Conservation (phyloP, 2,329 filamentous ascomycete species). For the Lecanoromycetidae sp. region DNA sequence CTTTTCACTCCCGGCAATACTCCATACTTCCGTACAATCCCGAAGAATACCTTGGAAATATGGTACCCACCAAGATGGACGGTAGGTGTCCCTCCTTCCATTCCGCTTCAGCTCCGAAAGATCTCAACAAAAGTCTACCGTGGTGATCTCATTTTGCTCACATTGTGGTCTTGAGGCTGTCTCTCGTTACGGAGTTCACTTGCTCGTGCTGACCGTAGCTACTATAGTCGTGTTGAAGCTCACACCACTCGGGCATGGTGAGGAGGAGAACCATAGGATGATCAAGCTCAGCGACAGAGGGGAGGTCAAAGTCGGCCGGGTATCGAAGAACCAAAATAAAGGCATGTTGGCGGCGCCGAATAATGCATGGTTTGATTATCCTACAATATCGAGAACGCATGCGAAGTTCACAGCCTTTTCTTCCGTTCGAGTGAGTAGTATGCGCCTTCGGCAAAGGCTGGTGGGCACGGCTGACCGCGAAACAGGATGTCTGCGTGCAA, state of each 20-base stretch:
- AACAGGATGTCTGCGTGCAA: conserved; percentile 9
- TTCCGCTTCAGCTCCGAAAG: too few relatives aligned
- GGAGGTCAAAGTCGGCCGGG: conserved; percentile 32
- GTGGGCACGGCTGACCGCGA: not conserved
- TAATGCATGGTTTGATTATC: conserved; percentile 59
- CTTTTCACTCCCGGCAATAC: too few relatives aligned
- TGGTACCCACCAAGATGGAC: too few relatives aligned
- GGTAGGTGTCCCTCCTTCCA: too few relatives aligned
- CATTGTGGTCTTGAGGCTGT: too few relatives aligned
- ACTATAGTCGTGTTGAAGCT: conserved; percentile 4
- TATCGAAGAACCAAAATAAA: conserved; percentile 32
- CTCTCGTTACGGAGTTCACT: too few relatives aligned
- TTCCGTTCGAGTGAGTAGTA: not conserved
- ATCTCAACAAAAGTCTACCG: too few relatives aligned
- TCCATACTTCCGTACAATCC: too few relatives aligned
- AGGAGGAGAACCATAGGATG: conserved; percentile 18
- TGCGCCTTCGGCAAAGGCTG: not conserved
- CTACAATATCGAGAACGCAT: conserved; percentile 60
- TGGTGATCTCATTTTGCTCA: too few relatives aligned
- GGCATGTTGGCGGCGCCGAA: conserved; percentile 29
- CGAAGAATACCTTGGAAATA: too few relatives aligned
- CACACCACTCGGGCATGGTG: conserved; percentile 42
- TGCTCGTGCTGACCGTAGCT: not conserved
- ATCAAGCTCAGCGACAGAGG: conserved; percentile 9
- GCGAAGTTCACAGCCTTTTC: conserved; percentile 28